Evolutionary conservation across 139 green algal species (phyloP).

Genomic region (Gonium pectorale): DNA sequence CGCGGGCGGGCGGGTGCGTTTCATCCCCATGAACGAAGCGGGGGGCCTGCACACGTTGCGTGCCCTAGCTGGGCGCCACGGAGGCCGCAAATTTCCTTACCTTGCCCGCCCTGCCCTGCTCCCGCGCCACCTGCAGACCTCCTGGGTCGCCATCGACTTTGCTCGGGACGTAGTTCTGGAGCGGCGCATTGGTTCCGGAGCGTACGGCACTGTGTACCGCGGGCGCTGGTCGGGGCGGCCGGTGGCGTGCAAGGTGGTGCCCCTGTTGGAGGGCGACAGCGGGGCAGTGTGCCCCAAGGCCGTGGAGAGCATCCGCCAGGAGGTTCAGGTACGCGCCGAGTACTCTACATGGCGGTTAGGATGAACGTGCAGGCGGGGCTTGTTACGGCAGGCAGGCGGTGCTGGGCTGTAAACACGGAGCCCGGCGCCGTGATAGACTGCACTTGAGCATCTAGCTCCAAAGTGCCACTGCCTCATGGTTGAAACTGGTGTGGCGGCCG

Average conservation of each 20-base stretch:
- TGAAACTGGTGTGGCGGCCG: too few relatives aligned
- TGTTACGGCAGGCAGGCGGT: too few relatives aligned
- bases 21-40: too few relatives aligned
- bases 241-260: constrained; percentile 83
- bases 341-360: too few relatives aligned
- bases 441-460: too few relatives aligned
- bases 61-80: too few relatives aligned
- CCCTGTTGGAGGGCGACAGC: constrained; percentile 46
- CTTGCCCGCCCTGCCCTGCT: not conserved
- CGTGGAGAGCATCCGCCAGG: constrained; percentile 53
- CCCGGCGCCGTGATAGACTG: too few relatives aligned
- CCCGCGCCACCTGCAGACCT: not conserved
- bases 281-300: constrained; percentile 32
- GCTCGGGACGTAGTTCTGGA: constrained; percentile 68
- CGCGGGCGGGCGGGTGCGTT: too few relatives aligned
- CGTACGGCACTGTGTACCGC: constrained; percentile 73
- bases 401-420: too few relatives aligned
- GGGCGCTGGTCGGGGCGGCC: constrained; percentile 38
- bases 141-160: constrained; percentile 62
- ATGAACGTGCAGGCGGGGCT: too few relatives aligned
- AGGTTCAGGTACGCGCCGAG: constrained; percentile 62
- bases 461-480: too few relatives aligned
- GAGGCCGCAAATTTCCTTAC: not conserved
- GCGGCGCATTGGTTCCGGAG: constrained; percentile 72
- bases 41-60: too few relatives aligned